A percentile compares a stretch with the other conserved stretches of the same genome.
Evolutionary conservation across 2,329 filamentous ascomycete genomes (phyloP).

Genomic region (Grosmannia penicillata): DNA sequence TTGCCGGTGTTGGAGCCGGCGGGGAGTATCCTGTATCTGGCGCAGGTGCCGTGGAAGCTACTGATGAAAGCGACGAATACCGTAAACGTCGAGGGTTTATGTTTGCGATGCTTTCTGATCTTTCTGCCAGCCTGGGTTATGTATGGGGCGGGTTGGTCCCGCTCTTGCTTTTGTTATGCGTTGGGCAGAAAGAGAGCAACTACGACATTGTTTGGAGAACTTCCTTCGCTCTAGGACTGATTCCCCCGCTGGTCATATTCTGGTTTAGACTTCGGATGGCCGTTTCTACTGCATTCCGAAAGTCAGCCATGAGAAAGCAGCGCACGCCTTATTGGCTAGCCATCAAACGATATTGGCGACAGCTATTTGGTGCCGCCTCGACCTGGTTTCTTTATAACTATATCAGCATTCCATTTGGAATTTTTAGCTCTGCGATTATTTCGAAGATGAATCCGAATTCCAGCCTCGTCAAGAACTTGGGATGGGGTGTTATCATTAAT

Average conservation of each 20-base stretch:
- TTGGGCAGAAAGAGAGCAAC: neutral
- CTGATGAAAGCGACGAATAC: neutral
- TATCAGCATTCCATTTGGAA: slow-evolving; percentile 27
- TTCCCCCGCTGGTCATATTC: slow-evolving; percentile 34
- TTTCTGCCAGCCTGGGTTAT: slow-evolving; percentile 30
- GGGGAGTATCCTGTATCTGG: slow-evolving; percentile 9
- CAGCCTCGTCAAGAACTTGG: slow-evolving; percentile 26
- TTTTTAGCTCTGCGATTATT: slow-evolving; percentile 39
- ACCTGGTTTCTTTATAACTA: slow-evolving; percentile 40
- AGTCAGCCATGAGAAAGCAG: slow-evolving; percentile 22
- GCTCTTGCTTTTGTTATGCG: slow-evolving; percentile 2
- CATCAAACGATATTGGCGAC: slow-evolving; percentile 31
- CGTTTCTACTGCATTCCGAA: slow-evolving; percentile 31
- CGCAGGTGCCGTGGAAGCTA: slow-evolving; percentile 1
- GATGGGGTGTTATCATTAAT: slow-evolving; percentile 31
- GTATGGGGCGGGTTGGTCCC: slow-evolving; percentile 28
- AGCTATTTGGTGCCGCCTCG: slow-evolving; percentile 29
- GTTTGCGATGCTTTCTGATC: slow-evolving; percentile 36
- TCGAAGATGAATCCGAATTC: slow-evolving; percentile 23
- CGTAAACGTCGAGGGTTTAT: slow-evolving; percentile 22
- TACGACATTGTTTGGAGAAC: slow-evolving; percentile 31
- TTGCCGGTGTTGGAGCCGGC: slow-evolving; percentile 29
- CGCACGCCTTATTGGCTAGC: slow-evolving; percentile 30
- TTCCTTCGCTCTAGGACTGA: slow-evolving; percentile 31
- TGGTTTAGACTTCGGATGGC: slow-evolving; percentile 37